A percentile compares a stretch with the other conserved stretches of the same genome.
These are phyloP conservation scores for Mucor piriformis DNA, from an alignment of 371 early-diverging fungal genomes.

Conservation along the genomic window DNA sequence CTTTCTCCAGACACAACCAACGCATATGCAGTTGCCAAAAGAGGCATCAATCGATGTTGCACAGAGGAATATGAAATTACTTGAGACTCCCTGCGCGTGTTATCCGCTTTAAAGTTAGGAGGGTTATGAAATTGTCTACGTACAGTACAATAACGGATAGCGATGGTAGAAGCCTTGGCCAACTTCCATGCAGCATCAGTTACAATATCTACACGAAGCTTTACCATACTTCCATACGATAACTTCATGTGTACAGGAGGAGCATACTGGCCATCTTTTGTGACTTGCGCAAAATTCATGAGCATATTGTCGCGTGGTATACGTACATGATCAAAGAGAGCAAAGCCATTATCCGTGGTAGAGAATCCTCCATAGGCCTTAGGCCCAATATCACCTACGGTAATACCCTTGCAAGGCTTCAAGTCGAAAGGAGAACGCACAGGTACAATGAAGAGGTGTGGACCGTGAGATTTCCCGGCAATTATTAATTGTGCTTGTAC, in stretches of 20 bases:
- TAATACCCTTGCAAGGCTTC: slow-evolving; percentile 73
- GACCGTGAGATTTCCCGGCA: slow-evolving; percentile 74
- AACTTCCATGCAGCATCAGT: slow-evolving; percentile 53
- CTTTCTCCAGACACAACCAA: slow-evolving; percentile 62
- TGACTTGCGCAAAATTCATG: slow-evolving; percentile 77
- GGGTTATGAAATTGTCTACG: slow-evolving; percentile 68
- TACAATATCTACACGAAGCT: slow-evolving; percentile 71
- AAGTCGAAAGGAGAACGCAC: slow-evolving; percentile 73
- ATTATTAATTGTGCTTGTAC: slow-evolving; percentile 85
- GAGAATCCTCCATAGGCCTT: slow-evolving; percentile 75
- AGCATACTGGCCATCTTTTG: slow-evolving; percentile 64
- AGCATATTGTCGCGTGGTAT: slow-evolving; percentile 83
- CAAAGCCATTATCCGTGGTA: slow-evolving; percentile 81
- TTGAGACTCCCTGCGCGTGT: slow-evolving; percentile 55
- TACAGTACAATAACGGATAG: slow-evolving; percentile 71
- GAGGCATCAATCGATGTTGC: slow-evolving; percentile 73
- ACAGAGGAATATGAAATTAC: slow-evolving; percentile 79
- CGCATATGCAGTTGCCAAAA: slow-evolving; percentile 70
- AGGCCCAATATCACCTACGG: slow-evolving; percentile 86
- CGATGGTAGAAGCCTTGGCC: slow-evolving; percentile 69
- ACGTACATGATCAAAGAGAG: slow-evolving; percentile 69
- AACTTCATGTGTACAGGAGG: slow-evolving; percentile 60
- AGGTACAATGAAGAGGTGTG: slow-evolving; percentile 85
- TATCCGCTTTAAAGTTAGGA: slow-evolving; percentile 4
- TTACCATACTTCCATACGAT: slow-evolving; percentile 80